phyloP scores from a whole-genome alignment of 345 rosid genomes.

The Boechera divaricarpa region DNA sequence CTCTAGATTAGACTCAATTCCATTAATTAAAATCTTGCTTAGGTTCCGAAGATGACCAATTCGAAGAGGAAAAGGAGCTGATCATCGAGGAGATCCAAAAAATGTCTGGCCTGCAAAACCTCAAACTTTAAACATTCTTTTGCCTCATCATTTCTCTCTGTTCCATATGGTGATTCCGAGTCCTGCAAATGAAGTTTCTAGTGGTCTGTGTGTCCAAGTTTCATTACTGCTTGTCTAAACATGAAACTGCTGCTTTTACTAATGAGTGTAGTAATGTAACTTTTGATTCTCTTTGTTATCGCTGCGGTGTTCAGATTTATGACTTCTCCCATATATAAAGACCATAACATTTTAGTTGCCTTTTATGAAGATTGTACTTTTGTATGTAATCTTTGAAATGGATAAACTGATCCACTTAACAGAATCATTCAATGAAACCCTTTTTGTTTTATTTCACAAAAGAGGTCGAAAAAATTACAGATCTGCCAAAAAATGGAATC shows the following conservation, averaged over 20 bases:
- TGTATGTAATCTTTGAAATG: constrained; percentile 27
- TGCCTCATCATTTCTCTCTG: constrained; percentile 21
- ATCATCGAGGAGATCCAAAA: constrained; percentile 81
- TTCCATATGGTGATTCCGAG: constrained; percentile 3
- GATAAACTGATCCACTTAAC: background rate
- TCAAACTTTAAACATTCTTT: constrained; percentile 20
- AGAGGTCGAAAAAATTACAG: constrained; percentile 24
- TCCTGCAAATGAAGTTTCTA: constrained; percentile 12
- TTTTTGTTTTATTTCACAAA: constrained; percentile 12
- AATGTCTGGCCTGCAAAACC: constrained; percentile 56
- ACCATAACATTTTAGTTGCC: constrained; percentile 20
- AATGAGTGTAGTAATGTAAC: constrained; percentile 32
- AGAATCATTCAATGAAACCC: background rate
- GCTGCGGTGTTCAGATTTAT: constrained; percentile 12
- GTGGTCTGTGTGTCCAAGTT: constrained; percentile 8
- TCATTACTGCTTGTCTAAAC: constrained; percentile 17
- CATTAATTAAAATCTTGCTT: constrained; percentile 1
- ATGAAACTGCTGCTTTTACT: constrained; percentile 10
- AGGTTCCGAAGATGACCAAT: constrained; percentile 91
- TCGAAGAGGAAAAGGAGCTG: constrained; percentile 94
- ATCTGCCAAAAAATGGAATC: constrained; percentile 19
- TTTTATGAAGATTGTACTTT: constrained; percentile 24
- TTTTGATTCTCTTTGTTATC: constrained; percentile 23
- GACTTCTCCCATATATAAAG: constrained; percentile 10
- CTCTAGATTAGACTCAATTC: constrained; percentile 6